phyloP scores from a whole-genome alignment of 75 land plant genomes.

The Isoetes taiwanensis region DNA sequence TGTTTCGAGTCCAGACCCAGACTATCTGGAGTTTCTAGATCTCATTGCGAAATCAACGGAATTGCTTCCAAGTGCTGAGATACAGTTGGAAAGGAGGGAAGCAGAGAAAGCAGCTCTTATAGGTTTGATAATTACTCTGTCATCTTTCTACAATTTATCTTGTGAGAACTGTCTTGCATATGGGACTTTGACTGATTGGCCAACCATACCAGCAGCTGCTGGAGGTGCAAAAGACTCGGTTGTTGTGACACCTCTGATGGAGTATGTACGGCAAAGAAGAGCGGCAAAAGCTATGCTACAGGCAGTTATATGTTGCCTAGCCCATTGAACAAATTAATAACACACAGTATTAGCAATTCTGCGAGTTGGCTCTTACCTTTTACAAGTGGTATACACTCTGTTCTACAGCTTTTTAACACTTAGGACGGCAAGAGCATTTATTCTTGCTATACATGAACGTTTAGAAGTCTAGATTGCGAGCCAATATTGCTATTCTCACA shows the following conservation, averaged over 20 bases:
- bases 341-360: no score
- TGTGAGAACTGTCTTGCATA: neutral
- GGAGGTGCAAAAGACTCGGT: constrained; percentile 46
- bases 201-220: constrained; percentile 2
- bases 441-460: no score
- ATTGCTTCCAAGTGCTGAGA: constrained; percentile 87
- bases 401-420: no score
- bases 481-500: no score
- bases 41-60: constrained; percentile 60
- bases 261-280: constrained; percentile 70
- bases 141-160: neutral
- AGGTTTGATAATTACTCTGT: constrained; percentile 7
- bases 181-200: neutral
- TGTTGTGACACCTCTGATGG: constrained; percentile 88
- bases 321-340: no score
- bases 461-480: no score
- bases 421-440: no score
- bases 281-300: constrained; percentile 61
- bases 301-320: no score
- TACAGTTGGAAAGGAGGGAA: constrained; percentile 82
- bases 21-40: constrained; percentile 78
- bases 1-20: constrained; percentile 88
- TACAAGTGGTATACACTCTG: no score
- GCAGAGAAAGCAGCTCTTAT: constrained; percentile 44
- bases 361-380: no score